A percentile compares a stretch with the other conserved stretches of the same genome.
These are phyloP conservation scores for Diplocarpon rosae DNA, from an alignment of 2,329 filamentous ascomycete species.

Conservation along the genomic window DNA sequence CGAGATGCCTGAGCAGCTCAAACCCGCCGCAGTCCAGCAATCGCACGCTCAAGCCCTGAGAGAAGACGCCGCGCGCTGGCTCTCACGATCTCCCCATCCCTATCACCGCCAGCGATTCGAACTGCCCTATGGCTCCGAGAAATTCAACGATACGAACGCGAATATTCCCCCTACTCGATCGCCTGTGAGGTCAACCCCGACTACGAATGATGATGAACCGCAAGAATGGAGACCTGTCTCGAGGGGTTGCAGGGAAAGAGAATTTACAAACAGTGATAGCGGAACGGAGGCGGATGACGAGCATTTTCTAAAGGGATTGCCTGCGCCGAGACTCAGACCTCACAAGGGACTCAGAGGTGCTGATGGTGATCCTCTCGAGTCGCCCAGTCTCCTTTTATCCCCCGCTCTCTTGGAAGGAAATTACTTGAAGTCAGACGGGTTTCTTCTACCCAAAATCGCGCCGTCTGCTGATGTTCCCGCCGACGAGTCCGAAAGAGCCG, in stretches of 20 bases:
- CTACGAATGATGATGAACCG: constrained; percentile 26
- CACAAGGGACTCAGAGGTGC: constrained; percentile 67
- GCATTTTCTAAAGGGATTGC: constrained; percentile 73
- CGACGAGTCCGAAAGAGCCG: constrained; percentile 16
- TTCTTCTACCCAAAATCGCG: constrained; percentile 3
- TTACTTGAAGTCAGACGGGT: constrained; percentile 4
- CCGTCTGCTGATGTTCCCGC: constrained; percentile 6
- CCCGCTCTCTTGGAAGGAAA: constrained; percentile 35
- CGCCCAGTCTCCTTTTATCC: constrained; percentile 44
- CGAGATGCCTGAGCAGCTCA: constrained; percentile 23
- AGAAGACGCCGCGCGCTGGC: constrained; percentile 17
- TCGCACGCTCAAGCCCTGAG: constrained; percentile 17
- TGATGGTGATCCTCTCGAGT: constrained; percentile 42
- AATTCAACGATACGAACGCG: constrained; percentile 15
- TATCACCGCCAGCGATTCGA: constrained; percentile 51
- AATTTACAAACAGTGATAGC: constrained; percentile 63
- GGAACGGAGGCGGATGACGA: constrained; percentile 95
- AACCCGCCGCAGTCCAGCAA: constrained; percentile 11
- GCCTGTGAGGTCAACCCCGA: constrained; percentile 21
- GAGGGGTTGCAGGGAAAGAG: constrained; percentile 17
- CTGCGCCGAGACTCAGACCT: constrained; percentile 60
- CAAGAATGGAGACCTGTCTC: constrained; percentile 11
- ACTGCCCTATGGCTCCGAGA: constrained; percentile 40
- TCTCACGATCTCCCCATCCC: constrained; percentile 52
- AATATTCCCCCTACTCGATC: constrained; percentile 18